phyloP scores from a whole-genome alignment of 1,284 basidiomycete species.

The Bjerkandera adusta region DNA sequence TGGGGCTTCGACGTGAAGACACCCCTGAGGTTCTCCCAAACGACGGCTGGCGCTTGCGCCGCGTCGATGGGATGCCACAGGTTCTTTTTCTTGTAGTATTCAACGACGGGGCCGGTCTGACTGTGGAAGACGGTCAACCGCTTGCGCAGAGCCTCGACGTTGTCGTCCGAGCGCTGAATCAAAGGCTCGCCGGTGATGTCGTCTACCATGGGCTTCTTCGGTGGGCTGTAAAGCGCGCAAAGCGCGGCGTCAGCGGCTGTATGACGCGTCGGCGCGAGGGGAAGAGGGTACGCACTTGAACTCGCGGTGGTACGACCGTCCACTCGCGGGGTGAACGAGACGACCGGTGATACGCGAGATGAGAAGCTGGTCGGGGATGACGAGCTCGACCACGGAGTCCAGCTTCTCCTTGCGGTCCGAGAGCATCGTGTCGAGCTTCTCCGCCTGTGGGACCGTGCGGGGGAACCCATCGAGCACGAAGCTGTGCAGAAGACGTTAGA shows the following conservation, averaged over 20 bases:
- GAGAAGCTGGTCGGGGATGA: slow-evolving; percentile 92
- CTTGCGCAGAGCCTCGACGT: slow-evolving; percentile 91
- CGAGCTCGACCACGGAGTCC: slow-evolving; percentile 89
- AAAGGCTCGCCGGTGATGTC: slow-evolving; percentile 95
- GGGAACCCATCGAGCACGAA: slow-evolving; percentile 99
- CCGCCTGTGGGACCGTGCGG: slow-evolving; percentile 95
- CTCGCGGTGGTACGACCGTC: slow-evolving; percentile 92
- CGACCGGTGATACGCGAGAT: slow-evolving; percentile 98
- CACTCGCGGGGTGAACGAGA: slow-evolving; percentile 87
- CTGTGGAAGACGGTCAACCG: slow-evolving; percentile 86
- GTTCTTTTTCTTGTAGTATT: slow-evolving; percentile 91
- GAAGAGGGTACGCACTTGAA: slow-evolving; percentile 70
- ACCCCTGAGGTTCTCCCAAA: slow-evolving; percentile 83
- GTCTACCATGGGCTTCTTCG: slow-evolving; percentile 93
- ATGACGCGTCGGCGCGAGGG: slow-evolving; percentile 6
- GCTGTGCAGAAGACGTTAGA: slow-evolving; percentile 39
- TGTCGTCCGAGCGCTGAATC: slow-evolving; percentile 91
- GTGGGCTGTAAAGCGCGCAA: slow-evolving; percentile 60
- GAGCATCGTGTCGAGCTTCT: slow-evolving; percentile 96
- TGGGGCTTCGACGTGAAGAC: slow-evolving; percentile 41
- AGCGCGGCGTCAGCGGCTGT: not conserved
- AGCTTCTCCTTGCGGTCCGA: slow-evolving; percentile 79
- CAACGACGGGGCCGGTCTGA: slow-evolving; percentile 95
- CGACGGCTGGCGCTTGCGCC: slow-evolving; percentile 87
- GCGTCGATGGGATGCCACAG: slow-evolving; percentile 92